A percentile compares a stretch with the other conserved stretches of the same genome.
These are phyloP conservation scores for Coniochaeta sp. DNA, from an alignment of 2,329 filamentous ascomycete genomes.

Conservation along the genomic window DNA sequence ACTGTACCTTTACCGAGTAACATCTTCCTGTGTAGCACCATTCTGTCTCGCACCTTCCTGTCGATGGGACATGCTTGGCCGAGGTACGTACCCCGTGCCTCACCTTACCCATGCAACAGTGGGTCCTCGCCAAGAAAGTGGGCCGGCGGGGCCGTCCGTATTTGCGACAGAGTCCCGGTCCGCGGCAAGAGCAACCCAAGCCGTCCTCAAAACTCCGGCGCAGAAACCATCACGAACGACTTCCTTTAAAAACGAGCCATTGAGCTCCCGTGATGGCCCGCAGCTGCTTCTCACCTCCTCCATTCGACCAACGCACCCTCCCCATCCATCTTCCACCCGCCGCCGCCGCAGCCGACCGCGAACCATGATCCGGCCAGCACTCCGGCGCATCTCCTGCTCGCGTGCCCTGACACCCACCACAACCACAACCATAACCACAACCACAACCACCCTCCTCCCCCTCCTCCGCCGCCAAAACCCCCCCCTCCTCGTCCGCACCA, in stretches of 20 bases:
- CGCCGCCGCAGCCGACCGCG: not conserved
- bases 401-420: conserved; percentile 5
- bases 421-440: not conserved
- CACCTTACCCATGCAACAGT: not conserved
- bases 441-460: not conserved
- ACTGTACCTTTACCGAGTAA: no score
- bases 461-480: not conserved
- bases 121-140: not conserved
- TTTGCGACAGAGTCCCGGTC: not conserved
- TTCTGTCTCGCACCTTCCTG: no score
- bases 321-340: not conserved
- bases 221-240: conserved; percentile 1
- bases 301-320: not conserved
- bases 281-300: not conserved
- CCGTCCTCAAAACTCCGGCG: conserved; percentile 1
- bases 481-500: conserved; percentile 13
- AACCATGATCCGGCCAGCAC: conserved; percentile 10
- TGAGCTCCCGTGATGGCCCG: conserved; percentile 19
- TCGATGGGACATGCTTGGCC: no score
- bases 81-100: not conserved
- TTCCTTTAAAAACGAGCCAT: conserved; percentile 14
- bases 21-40: no score
- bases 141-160: no score
- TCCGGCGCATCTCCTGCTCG: conserved; percentile 9
- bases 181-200: not conserved